Percentiles rank a stretch among this genome's conserved stretches.
Conservation (phyloP, 169 alveolate species). For the Cytauxzoon felis region DNA sequence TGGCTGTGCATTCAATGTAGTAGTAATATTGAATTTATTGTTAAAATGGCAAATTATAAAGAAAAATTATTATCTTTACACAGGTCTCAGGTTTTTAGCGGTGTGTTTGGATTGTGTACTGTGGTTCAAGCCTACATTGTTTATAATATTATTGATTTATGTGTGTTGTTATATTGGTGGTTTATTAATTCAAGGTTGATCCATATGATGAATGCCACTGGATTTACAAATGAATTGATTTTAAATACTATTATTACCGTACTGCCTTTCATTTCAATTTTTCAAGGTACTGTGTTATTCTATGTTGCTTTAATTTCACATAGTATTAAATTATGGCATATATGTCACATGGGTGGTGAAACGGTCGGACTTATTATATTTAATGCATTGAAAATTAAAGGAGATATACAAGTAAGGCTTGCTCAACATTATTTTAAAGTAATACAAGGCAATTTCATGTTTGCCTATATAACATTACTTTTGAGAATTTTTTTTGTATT, state of each 20-base stretch:
- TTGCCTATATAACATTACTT: background rate
- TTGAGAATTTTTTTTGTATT: background rate
- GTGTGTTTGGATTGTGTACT: background rate
- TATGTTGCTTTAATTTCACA: constrained; percentile 6
- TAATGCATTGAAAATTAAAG: background rate
- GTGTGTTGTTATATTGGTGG: background rate
- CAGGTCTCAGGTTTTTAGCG: constrained; percentile 8
- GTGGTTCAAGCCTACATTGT: too few relatives aligned
- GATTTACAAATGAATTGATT: background rate
- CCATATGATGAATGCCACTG: background rate
- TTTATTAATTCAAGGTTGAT: background rate
- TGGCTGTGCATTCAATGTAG: too few relatives aligned
- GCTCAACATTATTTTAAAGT: background rate
- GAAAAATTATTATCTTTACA: constrained; percentile 23
- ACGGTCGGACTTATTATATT: background rate
- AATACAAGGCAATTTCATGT: background rate
- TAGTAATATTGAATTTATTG: too few relatives aligned
- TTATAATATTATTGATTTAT: background rate
- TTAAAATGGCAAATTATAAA: background rate
- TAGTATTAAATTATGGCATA: constrained; percentile 11
- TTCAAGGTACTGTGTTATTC: constrained; percentile 22
- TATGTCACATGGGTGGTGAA: constrained; percentile 3
- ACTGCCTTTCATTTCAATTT: background rate
- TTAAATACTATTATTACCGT: constrained; percentile 1
- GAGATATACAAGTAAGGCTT: background rate